Evolutionary conservation across 192 early-diverging fungal genomes (phyloP).

Genomic region (Dispira simplex): DNA sequence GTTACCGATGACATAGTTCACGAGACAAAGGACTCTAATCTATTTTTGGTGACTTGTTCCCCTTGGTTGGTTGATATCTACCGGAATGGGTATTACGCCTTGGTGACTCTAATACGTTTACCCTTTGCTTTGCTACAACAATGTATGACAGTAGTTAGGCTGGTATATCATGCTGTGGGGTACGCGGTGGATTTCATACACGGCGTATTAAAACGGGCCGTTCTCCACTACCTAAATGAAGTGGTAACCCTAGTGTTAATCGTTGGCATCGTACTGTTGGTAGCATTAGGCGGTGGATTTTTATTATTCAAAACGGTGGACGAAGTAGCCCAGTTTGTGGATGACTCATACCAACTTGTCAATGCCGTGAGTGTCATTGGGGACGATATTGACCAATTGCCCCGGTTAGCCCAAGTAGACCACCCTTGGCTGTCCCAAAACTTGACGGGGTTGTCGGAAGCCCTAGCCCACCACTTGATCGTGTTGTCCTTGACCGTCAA

Average conservation of each 20-base stretch:
- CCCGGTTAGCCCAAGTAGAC: neutral
- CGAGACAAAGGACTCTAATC: no score
- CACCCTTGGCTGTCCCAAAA: slow-evolving; percentile 7
- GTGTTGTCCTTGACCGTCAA: neutral
- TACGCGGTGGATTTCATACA: neutral
- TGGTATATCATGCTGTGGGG: neutral
- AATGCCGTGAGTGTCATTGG: neutral
- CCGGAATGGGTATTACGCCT: no score
- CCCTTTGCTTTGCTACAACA: neutral
- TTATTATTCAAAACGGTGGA: slow-evolving; percentile 9
- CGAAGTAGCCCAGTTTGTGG: slow-evolving; percentile 7
- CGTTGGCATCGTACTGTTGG: neutral
- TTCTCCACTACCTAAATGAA: neutral
- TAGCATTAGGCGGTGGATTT: neutral
- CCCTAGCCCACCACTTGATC: slow-evolving; percentile 1
- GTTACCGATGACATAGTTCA: no score
- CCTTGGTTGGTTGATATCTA: no score
- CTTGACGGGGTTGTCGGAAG: slow-evolving; percentile 5
- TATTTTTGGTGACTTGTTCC: no score
- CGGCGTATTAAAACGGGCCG: neutral
- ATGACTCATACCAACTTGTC: slow-evolving; percentile 5
- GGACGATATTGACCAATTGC: neutral
- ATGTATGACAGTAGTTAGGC: neutral
- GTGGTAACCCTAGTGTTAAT: neutral
- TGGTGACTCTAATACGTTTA: neutral